Conservation (phyloP, 306 rosid species). For the Dalbergia cochinchinensis region DNA sequence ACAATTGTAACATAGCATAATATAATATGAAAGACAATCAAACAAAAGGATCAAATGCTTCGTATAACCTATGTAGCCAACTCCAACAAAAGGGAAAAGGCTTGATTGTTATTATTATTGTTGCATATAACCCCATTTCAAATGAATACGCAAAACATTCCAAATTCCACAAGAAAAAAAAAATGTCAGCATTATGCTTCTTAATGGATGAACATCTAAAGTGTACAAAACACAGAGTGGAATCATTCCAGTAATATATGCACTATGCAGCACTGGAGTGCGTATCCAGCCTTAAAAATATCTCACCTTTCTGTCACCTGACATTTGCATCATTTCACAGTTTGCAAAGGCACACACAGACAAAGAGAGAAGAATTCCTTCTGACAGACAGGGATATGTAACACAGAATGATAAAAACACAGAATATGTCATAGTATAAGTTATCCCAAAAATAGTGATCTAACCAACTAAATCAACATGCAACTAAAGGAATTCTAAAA, state of each 20-base stretch:
- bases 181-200: not conserved
- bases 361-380: not conserved
- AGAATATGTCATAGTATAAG: not conserved
- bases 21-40: slow-evolving; percentile 19
- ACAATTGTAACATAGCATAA: not conserved
- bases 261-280: not conserved
- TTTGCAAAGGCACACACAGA: not conserved
- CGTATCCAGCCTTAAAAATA: not conserved
- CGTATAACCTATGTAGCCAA: not conserved
- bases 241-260: not conserved
- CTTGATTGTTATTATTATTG: not conserved
- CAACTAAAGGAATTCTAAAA: slow-evolving; percentile 15
- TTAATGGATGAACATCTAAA: not conserved
- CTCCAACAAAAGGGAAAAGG: not conserved
- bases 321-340: slow-evolving; percentile 19
- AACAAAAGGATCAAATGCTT: not conserved
- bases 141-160: not conserved
- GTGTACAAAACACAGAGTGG: slow-evolving; percentile 5
- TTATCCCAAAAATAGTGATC: not conserved
- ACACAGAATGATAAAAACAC: slow-evolving; percentile 5
- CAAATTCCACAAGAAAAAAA: not conserved
- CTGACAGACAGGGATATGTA: not conserved
- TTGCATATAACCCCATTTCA: not conserved
- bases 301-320: slow-evolving; percentile 6
- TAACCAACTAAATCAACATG: not conserved